Base-by-base conservation (phyloP, 352 stramenopile species). In the Phytophthora citrophthora region DNA sequence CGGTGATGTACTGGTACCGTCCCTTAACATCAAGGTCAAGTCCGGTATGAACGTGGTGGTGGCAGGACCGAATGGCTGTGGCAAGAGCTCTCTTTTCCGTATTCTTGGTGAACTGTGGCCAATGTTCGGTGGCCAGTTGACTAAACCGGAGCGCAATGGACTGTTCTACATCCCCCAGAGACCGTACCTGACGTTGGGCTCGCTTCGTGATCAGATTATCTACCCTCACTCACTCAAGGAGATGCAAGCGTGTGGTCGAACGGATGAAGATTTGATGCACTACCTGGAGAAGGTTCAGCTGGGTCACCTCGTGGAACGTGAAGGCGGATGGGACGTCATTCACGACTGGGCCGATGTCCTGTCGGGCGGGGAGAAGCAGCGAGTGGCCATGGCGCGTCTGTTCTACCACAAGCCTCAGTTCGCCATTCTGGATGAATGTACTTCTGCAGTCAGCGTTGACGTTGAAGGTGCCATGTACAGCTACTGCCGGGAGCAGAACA, bases 111-210 rank as follows among this genome's bases (percentile, higher is more conserved):
- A 93, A 38, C 76, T 97, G 20, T 97, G 91, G 91, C 88, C 89
- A 2, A 64, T 96, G 43, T 92, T 90, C 59, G 83, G 83, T 10
- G 86, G 86, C 32, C 80, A 65, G 49, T 57, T 96, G 32, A 90
- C 83, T 32, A 95, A 95, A 63, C 89, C 89, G 5, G 71, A 81
- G 44, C 83, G 81, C 51, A 92, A 89, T 52, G 81, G 85, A 12
- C 65, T 96, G n/a, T 97, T 97, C 70, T 97, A 97, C 79, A 93
- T 97, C 34, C 89, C 89, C 0, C 91, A 97, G 68, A 84, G 88
- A 8, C 90, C 91, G 31, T 97, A 97, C 64, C 60, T 96, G 64
- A 93, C 82, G 47, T 70, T 97, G 24, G 91, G 91, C 10, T 89
- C 77, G 15, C 83, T 97, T 43, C 81, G 90, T 11, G 91, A 97